phyloP scores from a whole-genome alignment of 2,329 filamentous ascomycete species.

The Alternaria burnsii region DNA sequence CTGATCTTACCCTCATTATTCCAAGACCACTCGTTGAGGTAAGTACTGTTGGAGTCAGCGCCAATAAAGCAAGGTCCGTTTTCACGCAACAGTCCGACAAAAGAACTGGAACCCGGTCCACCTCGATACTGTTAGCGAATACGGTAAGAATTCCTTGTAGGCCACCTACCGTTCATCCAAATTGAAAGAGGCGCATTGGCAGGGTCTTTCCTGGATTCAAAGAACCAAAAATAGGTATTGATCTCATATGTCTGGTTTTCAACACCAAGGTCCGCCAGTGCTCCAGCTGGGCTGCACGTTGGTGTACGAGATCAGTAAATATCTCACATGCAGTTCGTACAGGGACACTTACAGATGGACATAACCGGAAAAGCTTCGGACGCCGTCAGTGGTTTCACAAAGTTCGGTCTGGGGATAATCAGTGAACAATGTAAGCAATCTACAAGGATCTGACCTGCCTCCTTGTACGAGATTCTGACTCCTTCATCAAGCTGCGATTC shows the following conservation, averaged over 20 bases:
- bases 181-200: slow-evolving; percentile 64
- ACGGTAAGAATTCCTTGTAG: background rate
- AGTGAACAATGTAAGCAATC: background rate
- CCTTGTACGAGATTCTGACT: slow-evolving; percentile 56
- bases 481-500: slow-evolving; percentile 52
- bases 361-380: slow-evolving; percentile 68
- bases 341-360: slow-evolving; percentile 51
- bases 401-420: slow-evolving; percentile 50
- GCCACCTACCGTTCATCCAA: slow-evolving; percentile 62
- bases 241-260: slow-evolving; percentile 54
- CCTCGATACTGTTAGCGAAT: slow-evolving; percentile 32
- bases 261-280: slow-evolving; percentile 48
- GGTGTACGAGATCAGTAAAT: too few relatives aligned
- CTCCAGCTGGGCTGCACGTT: slow-evolving; percentile 56
- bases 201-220: slow-evolving; percentile 66
- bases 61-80: slow-evolving; percentile 65
- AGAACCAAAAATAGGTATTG: slow-evolving; percentile 72
- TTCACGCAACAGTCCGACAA: slow-evolving; percentile 48
- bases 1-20: slow-evolving; percentile 58
- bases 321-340: too few relatives aligned
- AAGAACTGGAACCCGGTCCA: slow-evolving; percentile 63
- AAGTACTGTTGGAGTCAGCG: slow-evolving; percentile 60
- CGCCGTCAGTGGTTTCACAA: slow-evolving; percentile 65
- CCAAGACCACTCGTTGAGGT: slow-evolving; percentile 68
- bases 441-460: slow-evolving; percentile 35